These are phyloP conservation scores for Volutella citrinella DNA, from an alignment of 2,329 filamentous ascomycete genomes.

Conservation along the genomic window DNA sequence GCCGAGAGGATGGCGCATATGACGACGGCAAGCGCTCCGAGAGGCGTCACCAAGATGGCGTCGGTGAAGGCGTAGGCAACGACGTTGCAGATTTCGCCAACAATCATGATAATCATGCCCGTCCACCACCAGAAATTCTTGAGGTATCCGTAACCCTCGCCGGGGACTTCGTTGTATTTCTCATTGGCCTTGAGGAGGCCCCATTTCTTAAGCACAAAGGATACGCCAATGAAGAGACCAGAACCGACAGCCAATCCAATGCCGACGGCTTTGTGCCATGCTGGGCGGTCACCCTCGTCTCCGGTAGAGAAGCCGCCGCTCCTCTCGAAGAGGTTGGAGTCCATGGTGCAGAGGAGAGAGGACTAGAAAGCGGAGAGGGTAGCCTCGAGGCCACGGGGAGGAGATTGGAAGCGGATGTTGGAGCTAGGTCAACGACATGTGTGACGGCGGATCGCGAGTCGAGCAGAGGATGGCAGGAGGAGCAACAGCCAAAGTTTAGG, in stretches of 20 bases:
- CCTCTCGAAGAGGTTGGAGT: conserved; percentile 20
- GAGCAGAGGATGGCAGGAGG: too few relatives aligned
- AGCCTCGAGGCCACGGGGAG: too few relatives aligned
- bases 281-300: conserved; percentile 35
- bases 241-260: conserved; percentile 83
- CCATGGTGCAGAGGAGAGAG: too few relatives aligned
- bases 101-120: conserved; percentile 95
- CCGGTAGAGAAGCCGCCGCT: conserved; percentile 15
- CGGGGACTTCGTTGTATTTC: conserved; percentile 94
- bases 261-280: conserved; percentile 78
- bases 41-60: conserved; percentile 88
- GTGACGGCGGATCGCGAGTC: too few relatives aligned
- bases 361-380: too few relatives aligned
- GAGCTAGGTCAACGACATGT: too few relatives aligned
- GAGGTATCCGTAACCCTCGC: conserved; percentile 95
- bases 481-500: too few relatives aligned
- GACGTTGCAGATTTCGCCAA: conserved; percentile 96
- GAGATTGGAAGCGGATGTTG: too few relatives aligned
- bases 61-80: conserved; percentile 96
- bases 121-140: conserved; percentile 95
- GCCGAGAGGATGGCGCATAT: conserved; percentile 87
- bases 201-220: conserved; percentile 93
- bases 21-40: conserved; percentile 89
- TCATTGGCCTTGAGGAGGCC: conserved; percentile 88
- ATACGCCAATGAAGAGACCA: conserved; percentile 88